These are phyloP conservation scores for Tripidium arundinaceum DNA, from an alignment of 202 grass and related monocot species.

Conservation along the genomic window DNA sequence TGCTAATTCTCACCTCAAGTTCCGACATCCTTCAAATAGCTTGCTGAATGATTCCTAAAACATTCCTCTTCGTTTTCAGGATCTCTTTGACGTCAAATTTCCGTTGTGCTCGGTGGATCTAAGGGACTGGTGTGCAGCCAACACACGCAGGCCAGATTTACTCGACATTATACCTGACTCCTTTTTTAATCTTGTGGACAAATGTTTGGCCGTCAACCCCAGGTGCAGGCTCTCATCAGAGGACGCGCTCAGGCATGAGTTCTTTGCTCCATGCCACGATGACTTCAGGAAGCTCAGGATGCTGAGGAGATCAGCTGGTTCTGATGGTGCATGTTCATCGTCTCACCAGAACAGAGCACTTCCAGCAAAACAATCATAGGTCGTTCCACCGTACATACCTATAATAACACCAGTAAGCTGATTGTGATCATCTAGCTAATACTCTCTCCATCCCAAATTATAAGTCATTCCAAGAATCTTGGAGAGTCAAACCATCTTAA, in stretches of 20 bases:
- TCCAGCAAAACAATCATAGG: slow-evolving; percentile 11
- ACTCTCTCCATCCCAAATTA: too few relatives aligned
- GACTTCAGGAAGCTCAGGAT: slow-evolving; percentile 34
- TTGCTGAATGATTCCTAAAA: background rate
- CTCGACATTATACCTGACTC: slow-evolving; percentile 53
- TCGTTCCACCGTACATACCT: slow-evolving; percentile 7
- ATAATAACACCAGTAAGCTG: slow-evolving; percentile 24
- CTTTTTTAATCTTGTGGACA: slow-evolving; percentile 75
- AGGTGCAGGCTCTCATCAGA: slow-evolving; percentile 74
- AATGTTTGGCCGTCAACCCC: slow-evolving; percentile 80
- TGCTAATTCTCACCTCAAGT: background rate
- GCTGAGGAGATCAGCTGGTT: slow-evolving; percentile 26
- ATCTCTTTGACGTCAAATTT: slow-evolving; percentile 60
- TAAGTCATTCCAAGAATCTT: too few relatives aligned
- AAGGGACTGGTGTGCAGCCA: slow-evolving; percentile 62
- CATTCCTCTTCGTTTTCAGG: slow-evolving; percentile 33
- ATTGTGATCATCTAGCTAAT: background rate
- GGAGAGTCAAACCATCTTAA: too few relatives aligned
- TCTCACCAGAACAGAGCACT: background rate
- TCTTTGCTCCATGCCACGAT: slow-evolving; percentile 60
- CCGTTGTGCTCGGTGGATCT: slow-evolving; percentile 45
- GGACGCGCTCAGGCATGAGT: slow-evolving; percentile 64
- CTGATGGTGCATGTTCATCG: slow-evolving; percentile 21
- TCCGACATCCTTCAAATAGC: background rate
- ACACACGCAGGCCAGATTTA: slow-evolving; percentile 63